Evolutionary conservation across 2,329 filamentous ascomycete species (phyloP).

Genomic region (Colletotrichum coccodes): DNA sequence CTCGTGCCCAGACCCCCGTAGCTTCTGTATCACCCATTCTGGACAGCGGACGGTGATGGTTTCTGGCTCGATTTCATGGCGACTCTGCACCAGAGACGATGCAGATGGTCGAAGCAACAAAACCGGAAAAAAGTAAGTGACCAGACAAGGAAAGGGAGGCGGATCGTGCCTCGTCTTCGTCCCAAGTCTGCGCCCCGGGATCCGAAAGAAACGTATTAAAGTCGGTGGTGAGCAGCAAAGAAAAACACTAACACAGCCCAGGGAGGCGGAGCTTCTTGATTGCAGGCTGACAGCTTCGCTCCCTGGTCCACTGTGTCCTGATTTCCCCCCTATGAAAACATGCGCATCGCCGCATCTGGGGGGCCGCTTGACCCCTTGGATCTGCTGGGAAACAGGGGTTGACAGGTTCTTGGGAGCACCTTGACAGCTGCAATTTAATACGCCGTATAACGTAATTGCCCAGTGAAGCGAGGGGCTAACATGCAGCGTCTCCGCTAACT

Average conservation of each 20-base stretch:
- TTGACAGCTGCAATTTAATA: constrained; percentile 25
- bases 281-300: not conserved
- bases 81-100: constrained; percentile 12
- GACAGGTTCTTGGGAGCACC: not conserved
- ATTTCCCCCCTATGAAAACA: constrained; percentile 28
- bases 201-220: not conserved
- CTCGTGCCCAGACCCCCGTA: constrained; percentile 23
- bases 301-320: constrained; percentile 10
- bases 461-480: constrained; percentile 8
- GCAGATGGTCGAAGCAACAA: not conserved
- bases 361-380: constrained; percentile 14
- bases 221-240: not conserved
- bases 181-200: constrained; percentile 18
- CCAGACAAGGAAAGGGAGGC: not conserved
- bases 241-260: not conserved
- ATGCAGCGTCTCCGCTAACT: not conserved
- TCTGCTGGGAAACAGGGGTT: constrained; percentile 10
- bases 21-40: constrained; percentile 30
- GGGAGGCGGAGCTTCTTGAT: not conserved
- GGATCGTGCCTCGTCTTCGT: constrained; percentile 23
- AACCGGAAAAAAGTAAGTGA: not conserved
- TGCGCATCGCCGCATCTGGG: constrained; percentile 13
- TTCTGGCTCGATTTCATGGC: constrained; percentile 30
- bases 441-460: constrained; percentile 10
- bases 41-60: constrained; percentile 19